A percentile compares a stretch with the other conserved stretches of the same genome.
phyloP scores from a whole-genome alignment of 192 early-diverging fungal genomes.

The Dispira parvispora region DNA sequence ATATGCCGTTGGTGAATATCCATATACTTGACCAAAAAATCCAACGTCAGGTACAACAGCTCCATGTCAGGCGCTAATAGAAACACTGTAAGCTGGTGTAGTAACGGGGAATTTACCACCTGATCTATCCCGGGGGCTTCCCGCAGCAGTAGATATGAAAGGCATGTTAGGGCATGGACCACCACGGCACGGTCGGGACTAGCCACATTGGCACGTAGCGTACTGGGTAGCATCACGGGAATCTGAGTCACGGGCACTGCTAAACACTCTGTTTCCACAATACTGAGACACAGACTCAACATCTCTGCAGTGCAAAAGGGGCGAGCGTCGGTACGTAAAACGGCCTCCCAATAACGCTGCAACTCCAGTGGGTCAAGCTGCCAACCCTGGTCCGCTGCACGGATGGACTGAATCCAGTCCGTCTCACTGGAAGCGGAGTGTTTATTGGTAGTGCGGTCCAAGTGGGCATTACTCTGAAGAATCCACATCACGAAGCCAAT shows the following conservation, averaged over 20 bases:
- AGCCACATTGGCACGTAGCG: background rate
- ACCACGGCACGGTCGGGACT: constrained; percentile 2
- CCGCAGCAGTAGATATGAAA: background rate
- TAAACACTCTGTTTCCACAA: background rate
- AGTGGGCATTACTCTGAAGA: background rate
- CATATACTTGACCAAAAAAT: background rate
- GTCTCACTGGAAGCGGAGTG: no score
- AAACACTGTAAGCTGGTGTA: background rate
- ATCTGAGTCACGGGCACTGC: background rate
- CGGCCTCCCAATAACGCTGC: background rate
- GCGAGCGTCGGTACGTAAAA: background rate
- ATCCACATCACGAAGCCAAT: background rate
- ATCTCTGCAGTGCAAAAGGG: background rate
- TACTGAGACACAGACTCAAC: background rate
- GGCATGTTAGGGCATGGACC: background rate
- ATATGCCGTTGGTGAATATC: background rate
- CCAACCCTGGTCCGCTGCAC: no score
- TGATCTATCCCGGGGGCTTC: background rate
- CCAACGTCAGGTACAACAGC: background rate
- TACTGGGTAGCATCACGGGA: background rate
- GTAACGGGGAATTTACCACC: background rate
- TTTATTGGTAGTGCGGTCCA: background rate
- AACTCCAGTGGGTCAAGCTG: background rate
- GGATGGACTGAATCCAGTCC: no score
- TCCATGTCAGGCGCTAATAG: constrained; percentile 9